Evolutionary conservation across 2,329 filamentous ascomycete genomes (phyloP).

Genomic region (Xylaria sp.): DNA sequence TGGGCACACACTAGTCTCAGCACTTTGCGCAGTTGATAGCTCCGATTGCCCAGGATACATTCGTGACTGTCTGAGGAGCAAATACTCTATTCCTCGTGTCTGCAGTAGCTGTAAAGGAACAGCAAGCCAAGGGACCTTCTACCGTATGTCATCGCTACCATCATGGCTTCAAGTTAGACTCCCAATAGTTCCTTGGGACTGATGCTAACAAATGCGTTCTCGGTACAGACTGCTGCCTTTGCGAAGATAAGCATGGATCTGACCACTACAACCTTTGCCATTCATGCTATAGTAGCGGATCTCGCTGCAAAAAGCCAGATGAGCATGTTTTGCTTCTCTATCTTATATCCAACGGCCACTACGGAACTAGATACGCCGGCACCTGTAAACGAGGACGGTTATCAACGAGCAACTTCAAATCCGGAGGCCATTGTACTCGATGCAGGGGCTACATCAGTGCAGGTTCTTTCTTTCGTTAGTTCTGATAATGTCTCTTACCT

Average conservation of each 20-base stretch:
- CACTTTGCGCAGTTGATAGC: conserved; percentile 10
- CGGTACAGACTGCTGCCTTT: conserved; percentile 12
- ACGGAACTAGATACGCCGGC: neutral
- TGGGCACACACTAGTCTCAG: neutral
- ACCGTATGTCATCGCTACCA: conserved; percentile 4
- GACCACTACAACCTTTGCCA: conserved; percentile 8
- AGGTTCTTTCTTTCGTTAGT: conserved; percentile 7
- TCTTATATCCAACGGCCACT: neutral
- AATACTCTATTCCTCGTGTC: neutral
- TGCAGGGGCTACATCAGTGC: neutral
- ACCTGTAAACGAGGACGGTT: neutral
- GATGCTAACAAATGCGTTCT: neutral
- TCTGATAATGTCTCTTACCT: neutral
- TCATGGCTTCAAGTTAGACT: neutral
- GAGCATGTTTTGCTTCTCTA: conserved; percentile 9
- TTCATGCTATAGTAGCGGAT: conserved; percentile 4
- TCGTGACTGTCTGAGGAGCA: neutral
- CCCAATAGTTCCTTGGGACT: neutral
- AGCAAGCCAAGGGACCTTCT: conserved; percentile 4
- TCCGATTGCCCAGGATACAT: conserved; percentile 12
- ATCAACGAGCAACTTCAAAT: conserved; percentile 1
- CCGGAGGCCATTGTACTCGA: neutral
- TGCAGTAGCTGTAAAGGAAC: conserved; percentile 3
- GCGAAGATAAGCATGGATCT: conserved; percentile 8
- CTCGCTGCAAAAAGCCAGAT: neutral